Evolutionary conservation across 805 yeast genomes (phyloP).

Genomic region (Wickerhamomyces sydowiorum): DNA sequence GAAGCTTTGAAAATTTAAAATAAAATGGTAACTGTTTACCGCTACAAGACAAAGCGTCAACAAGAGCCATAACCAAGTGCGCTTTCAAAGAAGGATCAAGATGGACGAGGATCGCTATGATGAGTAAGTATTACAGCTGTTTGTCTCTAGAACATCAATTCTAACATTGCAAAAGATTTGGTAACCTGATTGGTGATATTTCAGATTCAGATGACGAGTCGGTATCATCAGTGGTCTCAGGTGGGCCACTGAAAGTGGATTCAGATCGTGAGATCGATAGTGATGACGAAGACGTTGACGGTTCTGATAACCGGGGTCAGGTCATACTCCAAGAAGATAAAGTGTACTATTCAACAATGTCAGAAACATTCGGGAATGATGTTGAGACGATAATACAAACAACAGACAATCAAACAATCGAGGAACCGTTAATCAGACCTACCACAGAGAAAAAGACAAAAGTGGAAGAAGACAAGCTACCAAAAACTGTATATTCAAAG

Average conservation of each 20-base stretch:
- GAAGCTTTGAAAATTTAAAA: neutral
- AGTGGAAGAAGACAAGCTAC: conserved; percentile 48
- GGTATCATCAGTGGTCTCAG: conserved; percentile 8
- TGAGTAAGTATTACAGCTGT: conserved; percentile 38
- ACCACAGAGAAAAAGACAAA: conserved; percentile 33
- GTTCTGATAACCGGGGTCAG: conserved; percentile 8
- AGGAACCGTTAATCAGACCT: conserved; percentile 65
- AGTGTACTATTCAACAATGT: conserved; percentile 34
- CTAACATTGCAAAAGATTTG: conserved; percentile 35
- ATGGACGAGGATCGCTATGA: conserved; percentile 72
- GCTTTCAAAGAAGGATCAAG: too few relatives aligned
- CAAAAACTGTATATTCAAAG: conserved; percentile 55
- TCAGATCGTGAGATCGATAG: conserved; percentile 21
- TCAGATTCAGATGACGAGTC: conserved; percentile 41
- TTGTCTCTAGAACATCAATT: neutral
- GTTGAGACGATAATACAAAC: conserved; percentile 63
- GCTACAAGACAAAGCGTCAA: neutral
- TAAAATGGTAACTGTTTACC: neutral
- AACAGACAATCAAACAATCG: conserved; percentile 42
- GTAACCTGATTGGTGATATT: conserved; percentile 55
- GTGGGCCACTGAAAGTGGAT: conserved; percentile 3
- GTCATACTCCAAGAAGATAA: conserved; percentile 42
- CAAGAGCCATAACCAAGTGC: neutral
- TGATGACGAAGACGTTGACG: conserved; percentile 10
- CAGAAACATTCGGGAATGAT: conserved; percentile 48